Evolutionary conservation across 208 protist species (phyloP).

Genomic region (Zelonia costaricensis): DNA sequence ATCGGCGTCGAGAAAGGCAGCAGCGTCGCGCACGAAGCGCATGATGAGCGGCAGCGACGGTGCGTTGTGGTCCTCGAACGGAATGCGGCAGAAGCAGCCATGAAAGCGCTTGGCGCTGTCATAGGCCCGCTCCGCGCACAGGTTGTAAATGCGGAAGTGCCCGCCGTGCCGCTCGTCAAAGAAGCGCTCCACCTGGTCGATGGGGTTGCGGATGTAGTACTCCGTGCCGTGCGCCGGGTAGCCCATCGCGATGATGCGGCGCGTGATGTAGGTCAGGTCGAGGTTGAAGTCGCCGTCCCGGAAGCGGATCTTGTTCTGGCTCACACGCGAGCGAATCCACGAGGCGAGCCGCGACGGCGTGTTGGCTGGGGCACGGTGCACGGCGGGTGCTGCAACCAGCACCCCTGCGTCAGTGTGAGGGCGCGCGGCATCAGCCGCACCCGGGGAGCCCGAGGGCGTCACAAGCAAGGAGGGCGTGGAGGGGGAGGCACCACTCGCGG

Average conservation of each 20-base stretch:
- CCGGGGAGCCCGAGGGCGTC: too few species aligned
- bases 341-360: slow-evolving; percentile 5
- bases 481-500: too few species aligned
- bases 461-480: too few species aligned
- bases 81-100: slow-evolving; percentile 63
- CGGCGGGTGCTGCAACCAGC: too few species aligned
- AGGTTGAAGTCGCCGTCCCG: slow-evolving; percentile 90
- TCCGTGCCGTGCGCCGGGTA: slow-evolving; percentile 90
- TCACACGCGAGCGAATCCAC: slow-evolving; percentile 78
- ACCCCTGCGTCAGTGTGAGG: too few species aligned
- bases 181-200: slow-evolving; percentile 91
- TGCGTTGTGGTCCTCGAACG: slow-evolving; percentile 96
- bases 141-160: slow-evolving; percentile 94
- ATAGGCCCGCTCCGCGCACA: slow-evolving; percentile 91
- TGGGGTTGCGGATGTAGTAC: slow-evolving; percentile 94
- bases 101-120: slow-evolving; percentile 57
- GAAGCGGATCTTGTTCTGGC: slow-evolving; percentile 91
- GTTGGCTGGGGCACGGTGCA: background rate
- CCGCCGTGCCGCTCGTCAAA: slow-evolving; percentile 87
- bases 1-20: slow-evolving; percentile 58
- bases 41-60: slow-evolving; percentile 85
- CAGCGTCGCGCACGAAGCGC: slow-evolving; percentile 62
- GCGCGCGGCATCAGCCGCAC: too few species aligned
- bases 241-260: slow-evolving; percentile 93
- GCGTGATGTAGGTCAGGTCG: slow-evolving; percentile 94